These are phyloP conservation scores for Verticillium dahliae DNA, from an alignment of 2,329 filamentous ascomycete species.

Conservation along the genomic window DNA sequence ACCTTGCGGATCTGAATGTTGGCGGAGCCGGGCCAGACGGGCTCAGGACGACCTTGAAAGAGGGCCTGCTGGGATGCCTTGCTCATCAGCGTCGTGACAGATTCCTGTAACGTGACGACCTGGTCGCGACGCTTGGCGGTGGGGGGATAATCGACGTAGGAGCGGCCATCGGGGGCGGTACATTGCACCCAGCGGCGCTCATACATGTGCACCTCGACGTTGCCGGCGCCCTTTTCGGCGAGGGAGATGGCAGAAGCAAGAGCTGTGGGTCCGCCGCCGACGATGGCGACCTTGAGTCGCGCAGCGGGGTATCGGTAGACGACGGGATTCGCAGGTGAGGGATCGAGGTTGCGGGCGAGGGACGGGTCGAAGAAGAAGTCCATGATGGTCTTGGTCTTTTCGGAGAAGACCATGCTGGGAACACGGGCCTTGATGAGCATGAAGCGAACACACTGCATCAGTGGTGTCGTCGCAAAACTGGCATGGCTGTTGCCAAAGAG, in stretches of 20 bases:
- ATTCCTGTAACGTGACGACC: conserved; percentile 27
- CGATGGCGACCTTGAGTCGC: conserved; percentile 21
- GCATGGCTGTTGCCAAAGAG: conserved; percentile 21
- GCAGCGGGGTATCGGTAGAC: conserved; percentile 19
- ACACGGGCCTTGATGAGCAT: conserved; percentile 23
- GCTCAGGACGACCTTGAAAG: conserved; percentile 23
- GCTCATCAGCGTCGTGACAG: conserved; percentile 22
- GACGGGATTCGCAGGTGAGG: conserved; percentile 15
- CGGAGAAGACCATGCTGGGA: conserved; percentile 13
- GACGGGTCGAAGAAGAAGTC: conserved; percentile 30
- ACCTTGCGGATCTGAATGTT: conserved; percentile 31
- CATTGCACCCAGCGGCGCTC: conserved; percentile 23
- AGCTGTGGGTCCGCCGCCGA: conserved; percentile 25
- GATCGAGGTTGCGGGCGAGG: conserved; percentile 18
- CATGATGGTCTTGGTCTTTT: conserved; percentile 17
- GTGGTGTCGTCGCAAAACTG: conserved; percentile 19
- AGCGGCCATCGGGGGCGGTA: conserved; percentile 9
- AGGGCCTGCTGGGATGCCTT: conserved; percentile 19
- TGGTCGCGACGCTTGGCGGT: conserved; percentile 23
- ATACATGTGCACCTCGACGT: conserved; percentile 26
- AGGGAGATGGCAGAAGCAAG: conserved; percentile 24
- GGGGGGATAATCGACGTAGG: conserved; percentile 21
- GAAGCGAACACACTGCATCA: conserved; percentile 26
- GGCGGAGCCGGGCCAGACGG: conserved; percentile 27
- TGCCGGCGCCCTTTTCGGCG: conserved; percentile 23